A percentile compares a stretch with the other conserved stretches of the same genome.
Evolutionary conservation across 2,329 filamentous ascomycete genomes (phyloP).

Genomic region (Paracoccidioides lutzii): DNA sequence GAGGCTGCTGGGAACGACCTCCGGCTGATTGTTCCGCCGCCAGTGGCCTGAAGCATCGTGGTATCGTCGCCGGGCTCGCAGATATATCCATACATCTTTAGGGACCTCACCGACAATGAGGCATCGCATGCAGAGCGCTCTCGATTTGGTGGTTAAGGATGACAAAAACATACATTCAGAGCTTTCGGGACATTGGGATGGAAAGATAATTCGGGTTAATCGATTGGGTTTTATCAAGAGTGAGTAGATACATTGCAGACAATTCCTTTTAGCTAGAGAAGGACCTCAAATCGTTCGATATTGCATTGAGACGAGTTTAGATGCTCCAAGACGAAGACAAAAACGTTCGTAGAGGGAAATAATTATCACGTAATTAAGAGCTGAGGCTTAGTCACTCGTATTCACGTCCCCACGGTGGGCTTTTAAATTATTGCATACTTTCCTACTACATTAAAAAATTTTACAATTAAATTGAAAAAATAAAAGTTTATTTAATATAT

Average conservation of each 20-base stretch:
- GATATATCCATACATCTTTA: background rate
- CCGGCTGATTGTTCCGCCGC: constrained; percentile 2
- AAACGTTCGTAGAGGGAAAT: no score
- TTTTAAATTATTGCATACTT: no score
- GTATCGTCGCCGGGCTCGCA: constrained; percentile 8
- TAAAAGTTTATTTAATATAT: no score
- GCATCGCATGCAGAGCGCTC: background rate
- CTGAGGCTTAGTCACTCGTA: no score
- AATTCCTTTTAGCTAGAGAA: background rate
- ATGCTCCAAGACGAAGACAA: no score
- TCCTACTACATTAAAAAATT: no score
- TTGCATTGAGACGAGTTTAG: no score
- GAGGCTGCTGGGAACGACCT: constrained; percentile 19
- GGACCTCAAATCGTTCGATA: no score
- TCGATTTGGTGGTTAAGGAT: background rate
- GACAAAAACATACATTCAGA: background rate
- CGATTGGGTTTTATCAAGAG: background rate
- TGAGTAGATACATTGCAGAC: background rate
- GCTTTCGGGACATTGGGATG: background rate
- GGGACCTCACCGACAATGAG: background rate
- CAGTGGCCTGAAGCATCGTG: constrained; percentile 4
- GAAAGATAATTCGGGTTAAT: background rate
- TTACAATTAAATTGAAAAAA: no score
- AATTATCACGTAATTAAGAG: no score
- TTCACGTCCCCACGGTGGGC: no score